Conservation (phyloP, 1,284 basidiomycete genomes). For the Porogramme epimiltina region DNA sequence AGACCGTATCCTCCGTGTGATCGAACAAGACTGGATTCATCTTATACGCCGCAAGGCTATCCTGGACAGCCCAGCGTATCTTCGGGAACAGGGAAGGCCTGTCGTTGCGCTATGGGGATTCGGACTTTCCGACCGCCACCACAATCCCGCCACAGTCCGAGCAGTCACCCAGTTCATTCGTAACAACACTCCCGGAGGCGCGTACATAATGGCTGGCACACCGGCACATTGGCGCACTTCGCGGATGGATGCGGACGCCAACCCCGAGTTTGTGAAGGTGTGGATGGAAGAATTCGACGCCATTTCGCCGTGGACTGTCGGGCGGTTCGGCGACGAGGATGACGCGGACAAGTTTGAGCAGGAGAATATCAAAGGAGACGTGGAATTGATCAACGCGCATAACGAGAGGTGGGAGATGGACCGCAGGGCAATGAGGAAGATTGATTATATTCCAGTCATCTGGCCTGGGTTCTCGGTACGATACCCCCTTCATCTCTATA, state of each 20-base stretch:
- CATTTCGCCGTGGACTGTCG: conserved; percentile 77
- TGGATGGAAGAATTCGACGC: conserved; percentile 76
- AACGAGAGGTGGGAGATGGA: conserved; percentile 38
- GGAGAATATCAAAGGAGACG: conserved; percentile 60
- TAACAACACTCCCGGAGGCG: conserved; percentile 64
- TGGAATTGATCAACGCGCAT: conserved; percentile 54
- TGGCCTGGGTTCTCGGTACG: conserved; percentile 76
- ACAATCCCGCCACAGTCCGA: conserved; percentile 60
- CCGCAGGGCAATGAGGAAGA: conserved; percentile 44
- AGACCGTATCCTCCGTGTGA: conserved; percentile 56
- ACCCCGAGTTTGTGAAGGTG: conserved; percentile 61
- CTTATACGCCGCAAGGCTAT: conserved; percentile 60
- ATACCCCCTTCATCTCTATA: background rate
- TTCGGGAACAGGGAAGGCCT: conserved; percentile 63
- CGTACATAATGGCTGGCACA: conserved; percentile 68
- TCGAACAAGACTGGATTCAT: conserved; percentile 71
- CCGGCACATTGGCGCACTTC: conserved; percentile 73
- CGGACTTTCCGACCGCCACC: conserved; percentile 63
- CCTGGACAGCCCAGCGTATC: conserved; percentile 70
- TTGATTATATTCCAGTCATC: conserved; percentile 77
- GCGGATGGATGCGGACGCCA: conserved; percentile 62
- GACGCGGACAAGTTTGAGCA: conserved; percentile 62
- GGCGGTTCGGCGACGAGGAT: conserved; percentile 56
- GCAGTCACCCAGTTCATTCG: conserved; percentile 57
- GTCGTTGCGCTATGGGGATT: conserved; percentile 77